Evolutionary conservation across 2,329 filamentous ascomycete species (phyloP).

Genomic region (Calonectria pseudoreteaudii): DNA sequence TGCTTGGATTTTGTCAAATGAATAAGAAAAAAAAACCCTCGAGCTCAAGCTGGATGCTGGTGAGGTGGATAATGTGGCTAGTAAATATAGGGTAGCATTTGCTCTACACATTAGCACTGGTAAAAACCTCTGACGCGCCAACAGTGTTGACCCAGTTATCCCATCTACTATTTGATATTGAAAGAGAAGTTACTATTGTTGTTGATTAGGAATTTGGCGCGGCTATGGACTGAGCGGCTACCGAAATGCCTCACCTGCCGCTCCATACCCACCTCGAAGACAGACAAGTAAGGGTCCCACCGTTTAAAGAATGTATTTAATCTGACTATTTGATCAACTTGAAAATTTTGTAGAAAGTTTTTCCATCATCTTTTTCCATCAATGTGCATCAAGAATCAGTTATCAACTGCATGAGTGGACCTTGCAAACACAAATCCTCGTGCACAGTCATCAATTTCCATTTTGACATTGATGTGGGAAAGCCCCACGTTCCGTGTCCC

Average conservation of each 20-base stretch:
- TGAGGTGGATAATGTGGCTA: not conserved
- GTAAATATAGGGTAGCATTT: not conserved
- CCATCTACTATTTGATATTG: constrained; percentile 48
- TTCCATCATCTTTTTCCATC: too few relatives aligned
- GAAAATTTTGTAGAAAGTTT: not conserved
- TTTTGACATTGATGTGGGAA: not conserved
- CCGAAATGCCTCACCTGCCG: constrained; percentile 50
- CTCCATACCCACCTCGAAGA: constrained; percentile 40
- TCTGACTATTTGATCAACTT: not conserved
- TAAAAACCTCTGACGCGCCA: not conserved
- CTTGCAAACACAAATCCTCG: not conserved
- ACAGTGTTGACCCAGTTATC: not conserved
- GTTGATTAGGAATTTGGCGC: constrained; percentile 59
- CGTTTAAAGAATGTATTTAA: not conserved
- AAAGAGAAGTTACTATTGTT: constrained; percentile 50
- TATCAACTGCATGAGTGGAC: too few relatives aligned
- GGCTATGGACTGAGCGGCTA: constrained; percentile 51
- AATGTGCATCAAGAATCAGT: too few relatives aligned
- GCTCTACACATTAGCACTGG: too few relatives aligned
- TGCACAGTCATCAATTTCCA: not conserved
- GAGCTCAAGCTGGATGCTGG: not conserved
- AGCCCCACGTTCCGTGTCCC: not conserved
- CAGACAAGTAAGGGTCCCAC: constrained; percentile 28
- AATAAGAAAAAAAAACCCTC: too few relatives aligned
- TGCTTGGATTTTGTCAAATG: too few relatives aligned